Evolutionary conservation across 345 rosid species (phyloP).

Genomic region (Gossypium arboreum): DNA sequence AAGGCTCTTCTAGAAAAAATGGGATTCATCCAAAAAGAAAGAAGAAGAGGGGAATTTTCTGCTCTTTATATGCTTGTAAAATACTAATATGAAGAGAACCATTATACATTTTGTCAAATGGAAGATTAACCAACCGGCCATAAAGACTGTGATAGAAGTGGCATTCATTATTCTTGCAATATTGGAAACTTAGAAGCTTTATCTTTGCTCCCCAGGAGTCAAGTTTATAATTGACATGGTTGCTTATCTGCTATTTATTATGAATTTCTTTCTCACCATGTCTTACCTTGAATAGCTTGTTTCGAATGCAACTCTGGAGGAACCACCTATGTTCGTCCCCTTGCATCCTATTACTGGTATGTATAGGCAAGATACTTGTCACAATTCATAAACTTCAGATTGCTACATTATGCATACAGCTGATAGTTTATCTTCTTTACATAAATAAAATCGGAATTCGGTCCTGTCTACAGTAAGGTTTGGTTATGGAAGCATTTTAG

Average conservation of each 20-base stretch:
- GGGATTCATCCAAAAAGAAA: neutral
- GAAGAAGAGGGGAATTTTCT: neutral
- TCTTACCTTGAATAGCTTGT: conserved; percentile 39
- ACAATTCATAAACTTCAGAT: neutral
- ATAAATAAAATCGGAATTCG: neutral
- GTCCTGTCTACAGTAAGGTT: neutral
- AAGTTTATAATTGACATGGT: neutral
- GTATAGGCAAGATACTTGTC: neutral
- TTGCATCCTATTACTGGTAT: conserved; percentile 50
- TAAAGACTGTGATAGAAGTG: neutral
- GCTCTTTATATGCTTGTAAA: neutral
- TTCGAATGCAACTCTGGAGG: conserved; percentile 46
- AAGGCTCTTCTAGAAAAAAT: neutral
- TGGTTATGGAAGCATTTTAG: neutral
- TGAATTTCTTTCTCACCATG: neutral
- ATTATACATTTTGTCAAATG: neutral
- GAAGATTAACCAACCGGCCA: neutral
- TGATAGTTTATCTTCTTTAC: neutral
- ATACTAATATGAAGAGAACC: neutral
- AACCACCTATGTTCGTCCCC: conserved; percentile 50
- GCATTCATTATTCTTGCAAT: neutral
- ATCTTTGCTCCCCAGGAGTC: neutral
- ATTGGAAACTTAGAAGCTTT: neutral
- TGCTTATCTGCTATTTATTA: neutral
- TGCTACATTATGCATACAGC: neutral